phyloP scores from a whole-genome alignment of 1,139 yeast genomes.

The Geotrichum citri-aurantii region DNA sequence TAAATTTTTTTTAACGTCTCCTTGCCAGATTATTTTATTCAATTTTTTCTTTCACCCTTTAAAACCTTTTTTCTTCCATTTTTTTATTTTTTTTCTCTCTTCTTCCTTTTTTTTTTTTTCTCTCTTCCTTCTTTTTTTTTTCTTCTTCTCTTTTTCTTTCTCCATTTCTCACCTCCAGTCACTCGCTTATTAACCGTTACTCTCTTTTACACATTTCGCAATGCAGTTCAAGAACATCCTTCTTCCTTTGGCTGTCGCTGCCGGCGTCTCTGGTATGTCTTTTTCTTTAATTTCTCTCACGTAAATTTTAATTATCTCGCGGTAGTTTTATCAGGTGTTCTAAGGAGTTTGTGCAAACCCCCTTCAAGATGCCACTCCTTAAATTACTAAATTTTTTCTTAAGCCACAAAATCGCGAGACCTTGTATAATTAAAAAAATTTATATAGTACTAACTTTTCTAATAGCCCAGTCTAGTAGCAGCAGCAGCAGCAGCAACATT shows the following conservation, averaged over 20 bases:
- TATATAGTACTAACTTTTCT: neutral
- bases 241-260: constrained; percentile 7
- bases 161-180: constrained; percentile 5
- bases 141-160: neutral
- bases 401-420: neutral
- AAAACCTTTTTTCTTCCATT: neutral
- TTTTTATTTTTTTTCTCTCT: neutral
- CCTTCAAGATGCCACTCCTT: neutral
- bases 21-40: neutral
- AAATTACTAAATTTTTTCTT: neutral
- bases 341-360: neutral
- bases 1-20: neutral
- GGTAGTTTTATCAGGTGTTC: neutral
- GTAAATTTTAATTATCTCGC: neutral
- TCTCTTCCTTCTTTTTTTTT: neutral
- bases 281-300: neutral
- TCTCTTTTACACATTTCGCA: neutral
- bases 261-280: constrained; percentile 3
- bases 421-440: neutral
- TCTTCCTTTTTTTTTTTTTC: constrained; percentile 1
- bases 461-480: neutral
- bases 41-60: constrained; percentile 1
- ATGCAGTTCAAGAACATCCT: constrained; percentile 11
- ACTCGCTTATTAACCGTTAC: neutral
- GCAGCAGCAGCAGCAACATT: constrained; percentile 6